These are phyloP conservation scores for Rhodotorula sp. DNA, from an alignment of 1,284 basidiomycete genomes.

Conservation along the genomic window DNA sequence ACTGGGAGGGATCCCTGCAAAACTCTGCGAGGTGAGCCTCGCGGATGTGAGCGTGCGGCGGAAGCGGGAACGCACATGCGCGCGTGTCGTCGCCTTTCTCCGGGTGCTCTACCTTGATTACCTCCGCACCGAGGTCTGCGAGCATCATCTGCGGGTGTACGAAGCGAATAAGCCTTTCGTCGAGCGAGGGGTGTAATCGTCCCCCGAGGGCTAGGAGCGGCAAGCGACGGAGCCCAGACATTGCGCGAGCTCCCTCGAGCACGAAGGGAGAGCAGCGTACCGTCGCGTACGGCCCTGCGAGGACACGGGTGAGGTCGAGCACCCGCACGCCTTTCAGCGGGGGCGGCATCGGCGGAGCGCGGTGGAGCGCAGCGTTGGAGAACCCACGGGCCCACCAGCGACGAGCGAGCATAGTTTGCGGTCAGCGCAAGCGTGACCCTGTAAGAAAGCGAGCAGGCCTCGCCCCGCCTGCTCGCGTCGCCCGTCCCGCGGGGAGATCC, in stretches of 20 bases:
- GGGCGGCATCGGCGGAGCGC: conserved; percentile 52
- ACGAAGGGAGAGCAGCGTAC: background rate
- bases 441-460: too few relatives aligned
- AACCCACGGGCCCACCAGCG: too few relatives aligned
- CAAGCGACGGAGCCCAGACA: background rate
- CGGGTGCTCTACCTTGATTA: conserved; percentile 58
- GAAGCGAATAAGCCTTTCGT: background rate
- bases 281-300: conserved; percentile 85
- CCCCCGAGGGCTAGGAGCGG: too few relatives aligned
- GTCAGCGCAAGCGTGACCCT: too few relatives aligned
- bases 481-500: too few relatives aligned
- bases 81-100: conserved; percentile 87
- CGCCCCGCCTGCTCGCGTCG: too few relatives aligned
- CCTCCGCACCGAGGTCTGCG: conserved; percentile 65
- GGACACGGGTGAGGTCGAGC: conserved; percentile 81
- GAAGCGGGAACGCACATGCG: conserved; percentile 39
- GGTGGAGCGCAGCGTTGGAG: background rate
- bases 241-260: too few relatives aligned
- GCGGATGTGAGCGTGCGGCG: background rate
- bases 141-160: conserved; percentile 64
- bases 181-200: too few relatives aligned
- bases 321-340: conserved; percentile 77
- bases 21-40: background rate
- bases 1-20: conserved; percentile 65
- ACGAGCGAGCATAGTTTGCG: background rate